Evolutionary conservation across 2,329 filamentous ascomycete species (phyloP).

Genomic region (Penicillium expansum): DNA sequence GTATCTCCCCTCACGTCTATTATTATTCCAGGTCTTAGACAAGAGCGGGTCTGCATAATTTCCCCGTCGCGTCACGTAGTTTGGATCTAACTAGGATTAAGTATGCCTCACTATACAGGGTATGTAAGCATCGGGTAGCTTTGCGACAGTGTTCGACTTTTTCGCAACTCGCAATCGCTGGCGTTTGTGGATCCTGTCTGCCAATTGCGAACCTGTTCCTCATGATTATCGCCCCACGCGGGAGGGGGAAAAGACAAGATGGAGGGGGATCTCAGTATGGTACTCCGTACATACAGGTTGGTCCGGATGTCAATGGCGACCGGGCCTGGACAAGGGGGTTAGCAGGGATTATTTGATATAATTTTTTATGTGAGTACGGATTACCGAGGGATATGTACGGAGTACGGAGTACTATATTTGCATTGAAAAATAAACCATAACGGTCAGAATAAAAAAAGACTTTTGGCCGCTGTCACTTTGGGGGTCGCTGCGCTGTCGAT

Average conservation of each 20-base stretch:
- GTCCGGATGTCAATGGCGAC: slow-evolving; percentile 8
- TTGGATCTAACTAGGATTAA: slow-evolving; percentile 6
- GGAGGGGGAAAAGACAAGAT: slow-evolving; percentile 13
- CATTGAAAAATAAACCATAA: not conserved
- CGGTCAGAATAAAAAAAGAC: slow-evolving; percentile 3
- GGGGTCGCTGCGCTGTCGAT: slow-evolving; percentile 32
- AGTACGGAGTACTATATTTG: not conserved
- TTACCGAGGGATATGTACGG: slow-evolving; percentile 1
- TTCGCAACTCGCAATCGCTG: slow-evolving; percentile 13
- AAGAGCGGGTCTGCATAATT: slow-evolving; percentile 14
- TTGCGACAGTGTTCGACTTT: slow-evolving; percentile 11
- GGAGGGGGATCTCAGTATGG: slow-evolving; percentile 2
- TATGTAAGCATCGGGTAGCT: slow-evolving; percentile 15
- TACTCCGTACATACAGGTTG: not conserved
- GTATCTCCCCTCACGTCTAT: slow-evolving; percentile 4
- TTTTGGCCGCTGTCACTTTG: slow-evolving; percentile 25
- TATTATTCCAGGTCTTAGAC: slow-evolving; percentile 15
- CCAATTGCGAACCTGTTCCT: slow-evolving; percentile 18
- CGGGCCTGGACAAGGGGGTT: not conserved
- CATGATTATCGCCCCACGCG: slow-evolving; percentile 21
- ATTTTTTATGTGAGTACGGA: not conserved
- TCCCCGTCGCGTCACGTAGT: not conserved
- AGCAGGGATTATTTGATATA: not conserved
- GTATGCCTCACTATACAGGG: slow-evolving; percentile 11
- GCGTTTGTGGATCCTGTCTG: slow-evolving; percentile 22